Evolutionary conservation across 148 eudicot species (phyloP).

Genomic region (Rhododendron simsii): DNA sequence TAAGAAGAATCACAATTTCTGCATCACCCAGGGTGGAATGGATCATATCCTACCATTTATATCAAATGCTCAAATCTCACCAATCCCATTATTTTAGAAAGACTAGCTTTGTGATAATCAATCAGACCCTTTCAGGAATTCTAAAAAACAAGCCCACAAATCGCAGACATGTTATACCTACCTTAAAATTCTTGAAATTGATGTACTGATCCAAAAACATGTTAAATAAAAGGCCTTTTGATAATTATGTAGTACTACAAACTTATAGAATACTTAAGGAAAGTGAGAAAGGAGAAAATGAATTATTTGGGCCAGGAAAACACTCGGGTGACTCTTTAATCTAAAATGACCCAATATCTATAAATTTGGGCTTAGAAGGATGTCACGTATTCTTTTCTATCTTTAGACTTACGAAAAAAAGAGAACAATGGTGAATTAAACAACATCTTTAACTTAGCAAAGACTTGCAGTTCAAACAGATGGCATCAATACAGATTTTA

Average conservation of each 20-base stretch:
- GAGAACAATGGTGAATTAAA: slow-evolving; percentile 4
- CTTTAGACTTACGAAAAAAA: not conserved
- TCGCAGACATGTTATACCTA: not conserved
- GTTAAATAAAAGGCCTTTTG: not conserved
- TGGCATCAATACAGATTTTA: not conserved
- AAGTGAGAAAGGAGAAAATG: not conserved
- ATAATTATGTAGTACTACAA: not conserved
- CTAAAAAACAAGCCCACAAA: not conserved
- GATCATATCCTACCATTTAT: not conserved
- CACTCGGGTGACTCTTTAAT: not conserved
- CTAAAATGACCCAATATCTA: not conserved
- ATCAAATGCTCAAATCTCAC: not conserved
- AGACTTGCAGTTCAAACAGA: not conserved
- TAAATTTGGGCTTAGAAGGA: not conserved
- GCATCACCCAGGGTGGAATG: not conserved
- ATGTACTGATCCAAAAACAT: not conserved
- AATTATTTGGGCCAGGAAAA: not conserved
- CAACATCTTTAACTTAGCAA: not conserved
- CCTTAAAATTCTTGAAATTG: not conserved
- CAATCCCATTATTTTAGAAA: not conserved
- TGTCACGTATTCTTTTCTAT: not conserved
- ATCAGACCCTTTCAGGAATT: not conserved
- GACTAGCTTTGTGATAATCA: not conserved
- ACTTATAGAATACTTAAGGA: not conserved
- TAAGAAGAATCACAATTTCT: not conserved